Evolutionary conservation across 2,329 filamentous ascomycete species (phyloP), one percentile per base, ranked within the genome.

Genomic region (Podosphaera leucotricha): DNA sequence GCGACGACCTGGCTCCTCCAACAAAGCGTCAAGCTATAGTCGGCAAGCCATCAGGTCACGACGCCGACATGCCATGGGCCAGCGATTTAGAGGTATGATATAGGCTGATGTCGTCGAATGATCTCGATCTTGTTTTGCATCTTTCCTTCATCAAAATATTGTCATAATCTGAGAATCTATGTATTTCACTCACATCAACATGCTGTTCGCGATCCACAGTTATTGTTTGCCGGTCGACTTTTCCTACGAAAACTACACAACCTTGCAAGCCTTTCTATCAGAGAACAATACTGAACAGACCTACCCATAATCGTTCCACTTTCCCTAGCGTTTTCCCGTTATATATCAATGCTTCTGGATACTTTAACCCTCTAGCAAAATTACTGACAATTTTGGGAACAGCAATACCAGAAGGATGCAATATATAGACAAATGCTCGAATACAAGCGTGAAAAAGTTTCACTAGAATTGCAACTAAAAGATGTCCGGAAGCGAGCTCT

Each of bases 401-500:
- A 92, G 84, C 75, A 80, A 59, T 90, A 80, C 57, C 81, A 87
- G 64, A 98, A 95, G 65, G 90, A 93, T 66, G 90, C 90, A 50
- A 93, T 98, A 59, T 79, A 82, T 56, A 83, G 92, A 46, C 87
- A 94, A 64, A 93, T 98, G 85, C 82, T 85, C 59, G 90, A 95
- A 63, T 94, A 92, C 63, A 93, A 92, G 64, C 77, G 90, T 54
- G 84, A 92, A 59, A 86, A 85, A 59, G 69, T 71, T 46, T 80
- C 80, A 36, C 66, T 92, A 49, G 86, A 95, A 64, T 68, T 74
- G 46, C 80, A 82, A 57, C 66, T 94, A 48, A 78, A 78, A 57
- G 81, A 92, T 51, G 66, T 92, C 49, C 73, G 81, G 51, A 85
- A 84, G 59, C 72, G 75, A 56, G 74, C 80, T 24, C 70, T 72